Base-by-base conservation (phyloP, 805 yeast species). In the Jamesozyma gamospora region DNA sequence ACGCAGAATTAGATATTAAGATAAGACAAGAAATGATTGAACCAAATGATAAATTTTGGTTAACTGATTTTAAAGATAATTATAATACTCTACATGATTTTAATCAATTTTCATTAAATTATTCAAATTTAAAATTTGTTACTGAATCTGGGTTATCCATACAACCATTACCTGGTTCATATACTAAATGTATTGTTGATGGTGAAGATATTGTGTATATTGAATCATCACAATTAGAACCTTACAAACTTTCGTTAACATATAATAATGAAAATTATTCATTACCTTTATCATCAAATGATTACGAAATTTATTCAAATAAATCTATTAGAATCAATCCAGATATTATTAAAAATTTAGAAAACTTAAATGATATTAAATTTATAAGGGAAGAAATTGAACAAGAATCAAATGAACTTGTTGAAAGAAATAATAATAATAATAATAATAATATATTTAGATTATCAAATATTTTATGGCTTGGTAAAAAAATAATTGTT, bases 11-110 rank as follows among this genome's bases (percentile, higher is more conserved):
- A 1, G 57, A 58, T 36, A 57, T 60, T 15, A 53, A 52, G 16
- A 49, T 56, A 24, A 50, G 45, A n/a, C 34, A 31, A 17, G 25
- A 31, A 18, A 12, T 4, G 14, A 33, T 42, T 4, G 58, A 51
- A 28, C 40, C 48, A 3, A 52, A 50, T 6, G 53, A 54, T 2
- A 53, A 55, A 5, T 58, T 55, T 43, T 58, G 61, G 61, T 50
- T 6, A 17, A 16, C 7, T 18, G 34, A 16, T 31, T 11, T n/a
- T 15, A n/a, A 15, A 29, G 32, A 11, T 29, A 29, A 29, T 29
- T 16, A 15, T 11, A 14, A n/a, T 14, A n/a, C 17, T 29, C 30
- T 12, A 28, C 13, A 7, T 6, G 6, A 11, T n/a, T 11, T 28
- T 6, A 28, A 28, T n/a, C 15, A 28, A n/a, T n/a, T n/a, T n/a